Base-by-base conservation (phyloP, 306 rosid genomes). In the Vigna radiata region DNA sequence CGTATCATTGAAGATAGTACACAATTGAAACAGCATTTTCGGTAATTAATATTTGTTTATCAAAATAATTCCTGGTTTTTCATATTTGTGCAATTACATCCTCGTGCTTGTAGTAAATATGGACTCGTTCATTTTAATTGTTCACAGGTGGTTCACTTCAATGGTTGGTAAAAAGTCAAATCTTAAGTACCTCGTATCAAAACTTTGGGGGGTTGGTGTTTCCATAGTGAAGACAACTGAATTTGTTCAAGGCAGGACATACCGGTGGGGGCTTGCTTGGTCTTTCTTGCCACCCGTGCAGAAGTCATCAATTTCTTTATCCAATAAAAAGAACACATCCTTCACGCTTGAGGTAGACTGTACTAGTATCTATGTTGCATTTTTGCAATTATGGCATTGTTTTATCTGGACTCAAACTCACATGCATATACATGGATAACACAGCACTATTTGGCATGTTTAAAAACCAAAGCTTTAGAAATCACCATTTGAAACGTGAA, bases 261-360 rank as follows among this genome's bases (percentile, higher is more conserved):
- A 79, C 65, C 90, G 97, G 8, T 92, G 98, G 97, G 97, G 96
- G 62, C 83, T 94, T 78, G 97, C 98, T 74, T 90, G 98, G 97
- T 92, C 97, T 58, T 94, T 91, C 88, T 79, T 88, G 69, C 85
- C 97, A n/a, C 86, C 87, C 8, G 66, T 49, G 33, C 87, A 85
- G 82, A 88, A 84, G 49, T 10, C 84, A 63, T 82, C 88, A 44
- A 36, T 77, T 63, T 85, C 84, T 43, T 73, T 85, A 68, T 87
- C 87, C 7, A 77, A 76, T 81, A 94, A 90, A 85, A 82, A 44
- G 72, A 84, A 78, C 84, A 75, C 81, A 27, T 94, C 96, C 78
- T 94, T 92, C 87, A 88, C 86, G 91, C 81, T 85, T 50, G 86
- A 85, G 88, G 88, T 85, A 16, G 59, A 15, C 43, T 46, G 46